phyloP scores from a whole-genome alignment of 2,329 filamentous ascomycete genomes.

The Claviceps sp. region DNA sequence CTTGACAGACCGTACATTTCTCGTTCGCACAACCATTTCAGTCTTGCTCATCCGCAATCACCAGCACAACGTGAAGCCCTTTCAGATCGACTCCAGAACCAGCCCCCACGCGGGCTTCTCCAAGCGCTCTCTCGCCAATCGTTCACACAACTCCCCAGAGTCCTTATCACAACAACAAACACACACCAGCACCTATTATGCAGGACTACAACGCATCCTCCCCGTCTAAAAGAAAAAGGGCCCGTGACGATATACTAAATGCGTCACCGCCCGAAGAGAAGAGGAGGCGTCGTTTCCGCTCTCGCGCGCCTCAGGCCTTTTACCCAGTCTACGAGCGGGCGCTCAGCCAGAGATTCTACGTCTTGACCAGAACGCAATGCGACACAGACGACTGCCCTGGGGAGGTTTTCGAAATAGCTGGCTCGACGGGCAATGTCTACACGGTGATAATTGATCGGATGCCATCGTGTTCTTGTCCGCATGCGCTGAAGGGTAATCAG shows the following conservation, averaged over 20 bases:
- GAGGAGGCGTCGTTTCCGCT: constrained; percentile 21
- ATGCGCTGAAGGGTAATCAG: constrained; percentile 38
- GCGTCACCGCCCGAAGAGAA: constrained; percentile 17
- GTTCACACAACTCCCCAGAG: neutral
- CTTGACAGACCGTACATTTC: neutral
- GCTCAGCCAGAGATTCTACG: constrained; percentile 30
- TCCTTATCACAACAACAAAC: neutral
- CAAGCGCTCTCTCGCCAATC: neutral
- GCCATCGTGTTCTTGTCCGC: constrained; percentile 43
- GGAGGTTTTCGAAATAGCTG: constrained; percentile 45
- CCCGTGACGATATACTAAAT: neutral
- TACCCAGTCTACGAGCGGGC: constrained; percentile 24
- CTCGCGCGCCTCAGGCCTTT: constrained; percentile 22
- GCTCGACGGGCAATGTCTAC: constrained; percentile 54
- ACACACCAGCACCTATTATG: neutral
- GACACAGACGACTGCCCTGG: constrained; percentile 26
- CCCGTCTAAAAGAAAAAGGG: constrained; percentile 9
- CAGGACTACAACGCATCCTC: neutral
- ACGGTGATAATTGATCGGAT: constrained; percentile 37
- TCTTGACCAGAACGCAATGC: constrained; percentile 26
- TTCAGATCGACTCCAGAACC: neutral
- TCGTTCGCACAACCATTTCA: neutral
- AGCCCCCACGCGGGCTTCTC: neutral
- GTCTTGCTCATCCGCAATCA: neutral
- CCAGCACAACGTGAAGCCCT: neutral